Percentiles rank a stretch among this genome's conserved stretches.
Conservation (phyloP, 805 yeast genomes). For the Candida arabinofermentans region DNA sequence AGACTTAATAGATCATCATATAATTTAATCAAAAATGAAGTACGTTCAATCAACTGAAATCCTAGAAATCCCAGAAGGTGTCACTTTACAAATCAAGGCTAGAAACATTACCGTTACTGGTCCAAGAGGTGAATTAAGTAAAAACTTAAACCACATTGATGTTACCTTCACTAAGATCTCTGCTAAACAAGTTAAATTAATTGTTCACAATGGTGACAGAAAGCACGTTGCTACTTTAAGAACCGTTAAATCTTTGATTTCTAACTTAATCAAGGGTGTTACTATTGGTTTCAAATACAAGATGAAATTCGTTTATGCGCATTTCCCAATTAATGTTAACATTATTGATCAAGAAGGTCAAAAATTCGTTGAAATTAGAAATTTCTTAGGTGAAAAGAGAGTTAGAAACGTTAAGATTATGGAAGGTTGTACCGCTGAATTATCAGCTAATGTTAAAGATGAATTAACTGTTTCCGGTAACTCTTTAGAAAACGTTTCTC, state of each 20-base stretch:
- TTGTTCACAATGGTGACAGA: conserved; percentile 99
- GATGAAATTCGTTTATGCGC: conserved; percentile 99
- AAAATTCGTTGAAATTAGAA: conserved; percentile 90
- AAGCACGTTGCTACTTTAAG: conserved; percentile 99
- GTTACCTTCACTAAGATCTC: conserved; percentile 83
- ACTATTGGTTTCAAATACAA: conserved; percentile 99
- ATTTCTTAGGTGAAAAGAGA: conserved; percentile 99
- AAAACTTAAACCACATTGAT: conserved; percentile 91
- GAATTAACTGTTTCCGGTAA: conserved; percentile 91
- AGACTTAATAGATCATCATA: too few species aligned
- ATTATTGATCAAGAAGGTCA: conserved; percentile 73
- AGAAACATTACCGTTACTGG: conserved; percentile 89
- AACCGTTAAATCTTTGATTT: conserved; percentile 93
- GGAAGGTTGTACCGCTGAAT: conserved; percentile 85
- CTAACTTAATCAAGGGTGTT: conserved; percentile 97
- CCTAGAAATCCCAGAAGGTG: conserved; percentile 83
- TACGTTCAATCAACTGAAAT: conserved; percentile 59
- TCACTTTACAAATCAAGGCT: conserved; percentile 85
- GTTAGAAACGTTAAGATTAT: conserved; percentile 83
- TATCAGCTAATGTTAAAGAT: conserved; percentile 85
- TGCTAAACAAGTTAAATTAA: conserved; percentile 73
- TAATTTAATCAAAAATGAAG: too few species aligned
- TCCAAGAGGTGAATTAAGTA: conserved; percentile 93
- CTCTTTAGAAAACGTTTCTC: conserved; percentile 97
- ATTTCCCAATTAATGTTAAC: conserved; percentile 99